phyloP scores from a whole-genome alignment of 1,284 basidiomycete species.

The Rhodotorula sp. region DNA sequence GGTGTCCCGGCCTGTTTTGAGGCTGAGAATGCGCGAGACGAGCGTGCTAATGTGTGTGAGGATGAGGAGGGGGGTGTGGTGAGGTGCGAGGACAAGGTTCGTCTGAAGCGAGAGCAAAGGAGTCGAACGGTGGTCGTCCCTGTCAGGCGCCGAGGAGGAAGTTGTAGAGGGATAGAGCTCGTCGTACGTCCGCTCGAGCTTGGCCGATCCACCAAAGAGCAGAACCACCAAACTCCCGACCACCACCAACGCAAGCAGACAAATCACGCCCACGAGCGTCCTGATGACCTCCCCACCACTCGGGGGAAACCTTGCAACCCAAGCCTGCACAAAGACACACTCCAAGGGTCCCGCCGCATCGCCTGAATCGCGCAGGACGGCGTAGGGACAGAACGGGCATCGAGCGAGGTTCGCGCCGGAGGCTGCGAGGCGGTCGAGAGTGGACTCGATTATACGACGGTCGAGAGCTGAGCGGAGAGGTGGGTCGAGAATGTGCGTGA shows the following conservation, averaged over 20 bases:
- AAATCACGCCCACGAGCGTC: not conserved
- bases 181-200: not conserved
- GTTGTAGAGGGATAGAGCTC: not conserved
- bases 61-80: not conserved
- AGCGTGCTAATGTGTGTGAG: not conserved
- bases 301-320: constrained; percentile 7
- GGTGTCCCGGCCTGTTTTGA: not conserved
- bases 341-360: not conserved
- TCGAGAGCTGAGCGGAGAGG: too few species aligned
- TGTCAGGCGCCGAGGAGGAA: not conserved
- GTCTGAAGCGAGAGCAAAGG: not conserved
- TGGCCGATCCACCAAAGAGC: too few species aligned
- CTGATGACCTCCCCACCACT: not conserved
- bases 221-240: too few species aligned
- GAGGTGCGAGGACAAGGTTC: constrained; percentile 17
- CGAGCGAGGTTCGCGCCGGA: not conserved
- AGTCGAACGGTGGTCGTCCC: not conserved
- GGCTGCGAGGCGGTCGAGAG: not conserved
- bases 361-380: not conserved
- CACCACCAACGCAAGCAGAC: not conserved
- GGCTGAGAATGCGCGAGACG: not conserved
- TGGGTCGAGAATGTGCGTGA: too few species aligned
- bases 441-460: not conserved
- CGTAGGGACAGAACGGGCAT: constrained; percentile 32
- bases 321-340: constrained; percentile 1